These are phyloP conservation scores for Fraxinus sp. DNA, from an alignment of 305 asterid genomes.

Conservation along the genomic window DNA sequence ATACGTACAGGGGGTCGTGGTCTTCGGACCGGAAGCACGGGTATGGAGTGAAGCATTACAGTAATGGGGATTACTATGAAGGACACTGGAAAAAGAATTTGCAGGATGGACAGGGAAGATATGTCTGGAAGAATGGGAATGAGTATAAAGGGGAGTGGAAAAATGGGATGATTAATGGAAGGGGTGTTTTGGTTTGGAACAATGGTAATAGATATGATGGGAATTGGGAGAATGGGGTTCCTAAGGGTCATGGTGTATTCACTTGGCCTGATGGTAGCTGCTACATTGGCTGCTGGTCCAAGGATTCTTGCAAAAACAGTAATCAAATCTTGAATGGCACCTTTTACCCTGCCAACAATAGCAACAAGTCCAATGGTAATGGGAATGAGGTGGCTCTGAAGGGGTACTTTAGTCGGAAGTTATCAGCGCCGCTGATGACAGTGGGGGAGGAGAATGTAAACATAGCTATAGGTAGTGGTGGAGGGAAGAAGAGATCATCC, in stretches of 20 bases:
- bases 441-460: constrained; percentile 43
- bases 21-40: constrained; percentile 43
- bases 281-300: constrained; percentile 8
- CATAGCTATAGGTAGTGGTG: constrained; percentile 29
- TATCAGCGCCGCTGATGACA: constrained; percentile 61
- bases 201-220: background rate
- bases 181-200: constrained; percentile 27
- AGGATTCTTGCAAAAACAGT: constrained; percentile 39
- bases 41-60: constrained; percentile 35
- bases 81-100: constrained; percentile 46
- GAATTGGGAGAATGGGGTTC: background rate
- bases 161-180: constrained; percentile 43
- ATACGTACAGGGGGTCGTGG: constrained; percentile 43
- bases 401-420: constrained; percentile 45
- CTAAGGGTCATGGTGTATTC: background rate
- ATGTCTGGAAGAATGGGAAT: constrained; percentile 49
- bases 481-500: constrained; percentile 51
- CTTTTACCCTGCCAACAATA: constrained; percentile 59
- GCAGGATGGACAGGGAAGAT: constrained; percentile 48
- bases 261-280: background rate
- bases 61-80: constrained; percentile 45
- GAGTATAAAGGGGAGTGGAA: constrained; percentile 47
- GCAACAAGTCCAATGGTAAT: background rate
- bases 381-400: constrained; percentile 39
- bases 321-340: constrained; percentile 67